Percentiles rank a stretch among this genome's conserved stretches.
Conservation (phyloP, 495 filamentous ascomycete genomes). For the Aspergillus coremiiformis region DNA sequence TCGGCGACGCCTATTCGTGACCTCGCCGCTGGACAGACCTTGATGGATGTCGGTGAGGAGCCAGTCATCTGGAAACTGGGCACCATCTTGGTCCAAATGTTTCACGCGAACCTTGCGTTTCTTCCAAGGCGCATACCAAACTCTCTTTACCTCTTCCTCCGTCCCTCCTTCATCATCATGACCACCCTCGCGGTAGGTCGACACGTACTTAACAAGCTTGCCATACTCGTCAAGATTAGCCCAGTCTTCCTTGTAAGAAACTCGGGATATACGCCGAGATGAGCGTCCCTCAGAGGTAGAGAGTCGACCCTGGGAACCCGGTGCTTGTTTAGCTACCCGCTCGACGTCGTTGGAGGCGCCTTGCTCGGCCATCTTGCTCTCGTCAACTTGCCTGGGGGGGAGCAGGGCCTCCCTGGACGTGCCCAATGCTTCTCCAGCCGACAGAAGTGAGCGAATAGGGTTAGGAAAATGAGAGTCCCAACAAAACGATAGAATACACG, state of each 20-base stretch:
- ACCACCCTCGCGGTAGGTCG: constrained; percentile 49
- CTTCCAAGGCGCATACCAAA: constrained; percentile 53
- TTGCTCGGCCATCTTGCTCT: constrained; percentile 19
- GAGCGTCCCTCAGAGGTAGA: constrained; percentile 11
- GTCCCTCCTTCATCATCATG: constrained; percentile 20
- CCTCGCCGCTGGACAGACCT: constrained; percentile 49
- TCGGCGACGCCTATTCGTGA: constrained; percentile 51
- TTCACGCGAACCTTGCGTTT: constrained; percentile 45
- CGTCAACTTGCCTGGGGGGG: constrained; percentile 3
- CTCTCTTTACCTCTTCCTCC: constrained; percentile 29
- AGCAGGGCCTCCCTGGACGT: constrained; percentile 2
- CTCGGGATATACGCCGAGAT: constrained; percentile 33
- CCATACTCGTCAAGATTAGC: constrained; percentile 44
- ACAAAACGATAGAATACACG: not conserved
- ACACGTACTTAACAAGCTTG: constrained; percentile 56
- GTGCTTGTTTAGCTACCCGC: constrained; percentile 2
- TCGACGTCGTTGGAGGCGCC: constrained; percentile 11
- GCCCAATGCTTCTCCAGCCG: not conserved
- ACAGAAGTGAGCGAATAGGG: constrained; percentile 3
- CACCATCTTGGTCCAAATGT: constrained; percentile 22
- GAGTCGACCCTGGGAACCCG: constrained; percentile 3
- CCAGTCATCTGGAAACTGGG: constrained; percentile 60
- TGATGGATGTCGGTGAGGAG: constrained; percentile 59
- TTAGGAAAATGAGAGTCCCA: not conserved
- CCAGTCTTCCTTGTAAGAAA: constrained; percentile 33